phyloP scores from a whole-genome alignment of 371 early-diverging fungal genomes.

The Circinella umbellata region DNA sequence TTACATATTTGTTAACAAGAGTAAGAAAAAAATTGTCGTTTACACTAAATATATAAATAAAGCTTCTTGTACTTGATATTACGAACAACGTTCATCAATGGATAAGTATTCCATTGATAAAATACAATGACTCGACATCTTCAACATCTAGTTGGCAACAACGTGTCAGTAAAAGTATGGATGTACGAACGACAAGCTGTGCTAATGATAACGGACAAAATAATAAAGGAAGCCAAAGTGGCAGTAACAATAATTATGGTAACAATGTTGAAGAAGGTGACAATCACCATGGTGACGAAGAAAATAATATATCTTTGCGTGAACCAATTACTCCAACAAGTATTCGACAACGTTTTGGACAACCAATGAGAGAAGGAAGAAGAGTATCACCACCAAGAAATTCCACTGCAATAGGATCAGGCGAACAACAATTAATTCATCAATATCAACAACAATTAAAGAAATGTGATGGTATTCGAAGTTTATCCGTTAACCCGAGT shows the following conservation, averaged over 20 bases:
- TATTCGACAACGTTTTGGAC: slow-evolving; percentile 18
- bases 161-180: not conserved
- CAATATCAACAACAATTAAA: slow-evolving; percentile 3
- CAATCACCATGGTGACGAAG: not conserved
- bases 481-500: slow-evolving; percentile 64
- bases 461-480: slow-evolving; percentile 62
- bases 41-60: not conserved
- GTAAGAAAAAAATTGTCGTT: no score
- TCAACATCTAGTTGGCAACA: not conserved
- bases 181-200: slow-evolving; percentile 3
- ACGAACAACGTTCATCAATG: not conserved
- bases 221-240: not conserved
- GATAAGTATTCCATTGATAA: not conserved
- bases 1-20: no score
- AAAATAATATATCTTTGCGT: not conserved
- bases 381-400: not conserved
- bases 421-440: not conserved
- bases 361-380: not conserved
- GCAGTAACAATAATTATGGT: not conserved
- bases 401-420: not conserved
- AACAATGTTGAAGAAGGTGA: not conserved
- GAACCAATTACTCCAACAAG: slow-evolving; percentile 41
- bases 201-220: not conserved
- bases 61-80: slow-evolving; percentile 8
- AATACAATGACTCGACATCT: not conserved